Base-by-base conservation (phyloP, 768 basidiomycete species). In the Tulasnella sp. region DNA sequence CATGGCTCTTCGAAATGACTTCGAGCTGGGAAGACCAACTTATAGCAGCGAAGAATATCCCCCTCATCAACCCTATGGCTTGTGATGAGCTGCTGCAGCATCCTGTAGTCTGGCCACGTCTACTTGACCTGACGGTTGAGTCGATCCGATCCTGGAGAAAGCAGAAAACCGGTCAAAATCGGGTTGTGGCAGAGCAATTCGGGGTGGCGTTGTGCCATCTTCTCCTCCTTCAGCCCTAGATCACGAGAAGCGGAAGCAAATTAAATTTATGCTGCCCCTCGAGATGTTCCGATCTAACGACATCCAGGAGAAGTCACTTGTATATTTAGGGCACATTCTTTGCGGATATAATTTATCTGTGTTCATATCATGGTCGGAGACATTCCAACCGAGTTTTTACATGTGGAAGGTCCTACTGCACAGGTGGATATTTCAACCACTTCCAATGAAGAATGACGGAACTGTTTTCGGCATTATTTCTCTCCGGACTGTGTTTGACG, bases 351-450 rank as follows among this genome's bases (percentile, higher is more conserved):
- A 14, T 16, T 3, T 14, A 18, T 4, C 16, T 11, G 18, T 46
- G 11, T 1, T 1, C 8, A 16, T 1, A 2, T 0, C 1, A n/a
- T 14, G 0, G 0, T 28, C 28, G 9, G 5, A 3, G 24, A 28
- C 24, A 28, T 8, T 8, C 6, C n/a, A n/a, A 14, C 28, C n/a
- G n/a, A 46, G 46, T 14, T 28, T 28, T 16, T 60, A n/a, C 24
- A 1, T 31, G 24, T 31, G 58, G 31, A 60, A 60, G n/a, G 58
- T 31, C 1, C 7, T 60, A 1, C 58, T 60, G 58, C 58, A 60
- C n/a, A n/a, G 46, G 46, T 46, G 46, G 46, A 31, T n/a, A 60
- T 8, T n/a, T n/a, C n/a, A n/a, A n/a, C n/a, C n/a, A n/a, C n/a
- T n/a, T n/a, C n/a, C n/a, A n/a, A n/a, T n/a, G n/a, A n/a, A n/a